Evolutionary conservation across 2,329 filamentous ascomycete species (phyloP), one percentile per base, ranked within the genome.

Genomic region (Calcarisporium arbuscula): DNA sequence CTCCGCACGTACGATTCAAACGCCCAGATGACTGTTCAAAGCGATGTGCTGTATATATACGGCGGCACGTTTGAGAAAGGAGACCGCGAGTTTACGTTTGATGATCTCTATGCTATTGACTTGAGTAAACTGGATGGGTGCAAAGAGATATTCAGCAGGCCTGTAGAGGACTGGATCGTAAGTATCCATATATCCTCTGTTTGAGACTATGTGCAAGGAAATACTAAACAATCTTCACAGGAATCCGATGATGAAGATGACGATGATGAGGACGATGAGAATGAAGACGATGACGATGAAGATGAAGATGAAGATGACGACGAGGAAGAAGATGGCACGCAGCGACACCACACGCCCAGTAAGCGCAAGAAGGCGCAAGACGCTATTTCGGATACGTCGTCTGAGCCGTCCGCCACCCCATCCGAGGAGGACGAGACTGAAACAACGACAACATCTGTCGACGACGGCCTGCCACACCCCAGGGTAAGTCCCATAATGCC

Each of bases 21-120:
- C 48, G 82, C 88, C 2, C 85, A 92, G 46, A 65, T 96, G 25
- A 79, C 90, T 1, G 86, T 96, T 1, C 89, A 96, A 60, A 86
- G 89, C 45, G 92, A 98, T 56, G 79, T 85, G 8, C 70, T 96
- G 1, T 98, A 90, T 61, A 86, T 96, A 35, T 96, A 94, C 52
- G 89, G 92, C 19, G 92, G 92, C 14, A 98, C 90, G 0, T 95
- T 84, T 50, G 92, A 98, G 55, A 92, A 94, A 55, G 90, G 86
- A 14, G 92, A 98, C 51, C 76, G 86, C 16, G 92, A 98, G 58
- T 95, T 85, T 51, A 96, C 89, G 0, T 95, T 96, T 58, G 89
- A 95, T 48, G 92, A 98, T 51, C 70, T 98, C 60, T 94, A 94
- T 61, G 82, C 87, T 3, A 80, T 96, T 40, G 88, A 98, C 51